Conservation (phyloP, 2,329 filamentous ascomycete genomes). For the Metarhizium brunneum region DNA sequence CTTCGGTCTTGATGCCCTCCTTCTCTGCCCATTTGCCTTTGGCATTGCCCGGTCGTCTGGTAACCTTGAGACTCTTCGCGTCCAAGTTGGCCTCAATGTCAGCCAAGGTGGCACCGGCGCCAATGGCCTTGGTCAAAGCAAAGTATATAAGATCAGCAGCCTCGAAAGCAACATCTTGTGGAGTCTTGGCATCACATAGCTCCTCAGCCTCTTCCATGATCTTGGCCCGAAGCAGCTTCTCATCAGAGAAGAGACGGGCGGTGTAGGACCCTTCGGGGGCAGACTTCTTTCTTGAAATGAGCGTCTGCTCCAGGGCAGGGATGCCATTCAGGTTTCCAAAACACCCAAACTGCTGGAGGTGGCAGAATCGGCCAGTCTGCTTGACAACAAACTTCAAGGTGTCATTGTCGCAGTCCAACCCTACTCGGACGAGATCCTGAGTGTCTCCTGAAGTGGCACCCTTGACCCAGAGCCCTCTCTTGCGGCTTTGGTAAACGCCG, state of each 20-base stretch:
- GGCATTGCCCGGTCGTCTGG: conserved; percentile 84
- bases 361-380: conserved; percentile 90
- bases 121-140: conserved; percentile 79
- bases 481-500: conserved; percentile 93
- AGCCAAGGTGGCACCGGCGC: conserved; percentile 73
- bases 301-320: conserved; percentile 76
- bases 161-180: conserved; percentile 83
- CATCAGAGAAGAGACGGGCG: conserved; percentile 81
- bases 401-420: conserved; percentile 88
- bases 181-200: conserved; percentile 75
- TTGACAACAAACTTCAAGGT: conserved; percentile 83
- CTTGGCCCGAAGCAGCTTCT: conserved; percentile 83
- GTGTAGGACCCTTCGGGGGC: conserved; percentile 91
- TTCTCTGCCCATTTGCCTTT: conserved; percentile 89
- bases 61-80: conserved; percentile 90
- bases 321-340: conserved; percentile 81
- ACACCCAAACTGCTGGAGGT: conserved; percentile 84
- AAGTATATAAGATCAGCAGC: conserved; percentile 96
- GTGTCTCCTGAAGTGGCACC: conserved; percentile 90
- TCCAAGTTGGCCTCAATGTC: conserved; percentile 91
- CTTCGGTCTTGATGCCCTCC: conserved; percentile 52
- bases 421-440: conserved; percentile 77
- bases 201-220: conserved; percentile 98
- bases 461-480: conserved; percentile 94
- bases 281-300: conserved; percentile 69